These are phyloP conservation scores for Talaromyces verruculosus DNA, from an alignment of 2,329 filamentous ascomycete species.

Conservation along the genomic window DNA sequence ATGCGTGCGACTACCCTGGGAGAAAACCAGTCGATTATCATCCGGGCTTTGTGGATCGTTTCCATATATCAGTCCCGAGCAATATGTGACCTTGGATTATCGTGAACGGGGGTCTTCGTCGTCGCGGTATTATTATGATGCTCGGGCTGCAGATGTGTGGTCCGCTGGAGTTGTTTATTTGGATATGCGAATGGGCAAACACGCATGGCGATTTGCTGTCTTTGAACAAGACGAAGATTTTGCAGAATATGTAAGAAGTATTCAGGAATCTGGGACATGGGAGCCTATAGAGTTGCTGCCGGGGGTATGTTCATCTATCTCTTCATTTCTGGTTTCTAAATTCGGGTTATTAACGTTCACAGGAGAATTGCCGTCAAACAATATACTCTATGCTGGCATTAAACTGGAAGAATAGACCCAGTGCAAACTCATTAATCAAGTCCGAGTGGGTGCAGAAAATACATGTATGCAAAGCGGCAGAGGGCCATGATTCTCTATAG, in stretches of 20 bases:
- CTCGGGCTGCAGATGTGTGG: conserved; percentile 88
- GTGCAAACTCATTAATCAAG: conserved; percentile 80
- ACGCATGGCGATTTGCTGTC: conserved; percentile 86
- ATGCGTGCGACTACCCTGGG: conserved; percentile 94
- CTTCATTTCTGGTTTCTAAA: too few relatives aligned
- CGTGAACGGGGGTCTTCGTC: conserved; percentile 57
- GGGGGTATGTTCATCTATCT: conserved; percentile 58
- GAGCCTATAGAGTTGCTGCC: conserved; percentile 76
- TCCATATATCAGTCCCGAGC: conserved; percentile 86
- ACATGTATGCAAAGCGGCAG: conserved; percentile 82
- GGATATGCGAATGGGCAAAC: conserved; percentile 86
- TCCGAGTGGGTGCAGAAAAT: conserved; percentile 91
- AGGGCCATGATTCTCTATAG: conserved; percentile 59
- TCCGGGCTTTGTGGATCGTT: conserved; percentile 86
- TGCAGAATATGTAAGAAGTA: conserved; percentile 76
- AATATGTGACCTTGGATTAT: conserved; percentile 55
- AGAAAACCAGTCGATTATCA: conserved; percentile 86
- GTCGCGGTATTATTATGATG: conserved; percentile 67
- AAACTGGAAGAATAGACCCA: conserved; percentile 77
- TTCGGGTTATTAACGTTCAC: not conserved
- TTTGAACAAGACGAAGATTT: conserved; percentile 89
- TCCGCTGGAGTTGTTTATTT: conserved; percentile 92
- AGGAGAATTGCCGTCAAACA: conserved; percentile 87
- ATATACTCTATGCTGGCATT: conserved; percentile 93
- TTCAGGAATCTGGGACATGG: conserved; percentile 81